These are phyloP conservation scores for Suillus hirtellus DNA, from an alignment of 768 basidiomycete species.

Conservation along the genomic window DNA sequence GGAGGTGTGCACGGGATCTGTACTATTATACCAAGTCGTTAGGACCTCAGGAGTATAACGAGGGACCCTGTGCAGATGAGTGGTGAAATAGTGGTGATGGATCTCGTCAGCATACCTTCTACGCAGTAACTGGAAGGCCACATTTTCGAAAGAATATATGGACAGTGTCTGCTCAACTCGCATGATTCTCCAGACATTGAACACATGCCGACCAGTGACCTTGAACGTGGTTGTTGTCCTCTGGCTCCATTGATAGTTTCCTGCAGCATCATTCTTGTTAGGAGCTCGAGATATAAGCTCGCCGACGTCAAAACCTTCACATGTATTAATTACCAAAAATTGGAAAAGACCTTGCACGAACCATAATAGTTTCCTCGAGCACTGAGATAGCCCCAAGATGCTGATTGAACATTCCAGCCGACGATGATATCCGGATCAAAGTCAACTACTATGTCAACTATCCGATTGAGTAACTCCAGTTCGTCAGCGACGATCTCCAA, in stretches of 20 bases:
- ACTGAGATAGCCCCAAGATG: constrained; percentile 89
- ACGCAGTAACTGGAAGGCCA: constrained; percentile 77
- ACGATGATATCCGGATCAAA: constrained; percentile 90
- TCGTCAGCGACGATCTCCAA: constrained; percentile 65
- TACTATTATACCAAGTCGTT: constrained; percentile 67
- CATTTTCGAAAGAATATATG: constrained; percentile 88
- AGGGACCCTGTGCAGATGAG: constrained; percentile 58
- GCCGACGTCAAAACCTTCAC: constrained; percentile 65
- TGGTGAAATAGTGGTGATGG: constrained; percentile 2
- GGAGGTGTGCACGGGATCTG: constrained; percentile 52
- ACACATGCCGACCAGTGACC: constrained; percentile 83
- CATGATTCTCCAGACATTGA: constrained; percentile 94
- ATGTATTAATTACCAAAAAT: constrained; percentile 8
- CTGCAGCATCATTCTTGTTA: constrained; percentile 34
- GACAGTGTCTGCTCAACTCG: constrained; percentile 76
- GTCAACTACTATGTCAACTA: constrained; percentile 71
- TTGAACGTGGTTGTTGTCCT: constrained; percentile 81
- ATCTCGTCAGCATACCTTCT: constrained; percentile 52
- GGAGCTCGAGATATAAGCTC: constrained; percentile 80
- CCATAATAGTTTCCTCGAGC: constrained; percentile 65
- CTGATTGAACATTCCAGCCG: constrained; percentile 89
- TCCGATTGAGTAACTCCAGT: constrained; percentile 74
- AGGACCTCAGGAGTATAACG: constrained; percentile 64
- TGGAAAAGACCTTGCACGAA: constrained; percentile 28
- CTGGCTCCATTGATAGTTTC: constrained; percentile 68